Percentiles rank a stretch among this genome's conserved stretches.
Conservation (phyloP, 1,139 yeast genomes). For the Suhomyces maxii region DNA sequence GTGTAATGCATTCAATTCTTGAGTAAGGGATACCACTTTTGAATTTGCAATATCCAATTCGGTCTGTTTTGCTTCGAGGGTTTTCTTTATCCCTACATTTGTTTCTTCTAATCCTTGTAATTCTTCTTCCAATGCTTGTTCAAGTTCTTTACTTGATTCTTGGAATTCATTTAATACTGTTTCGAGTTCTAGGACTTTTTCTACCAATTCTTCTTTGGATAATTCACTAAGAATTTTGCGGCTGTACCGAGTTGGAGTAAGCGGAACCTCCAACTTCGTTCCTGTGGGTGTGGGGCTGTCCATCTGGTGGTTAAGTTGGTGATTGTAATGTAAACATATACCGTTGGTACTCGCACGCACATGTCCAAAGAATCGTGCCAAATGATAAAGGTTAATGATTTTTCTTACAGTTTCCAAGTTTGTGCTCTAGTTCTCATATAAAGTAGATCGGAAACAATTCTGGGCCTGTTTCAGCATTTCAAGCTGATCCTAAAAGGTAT, state of each 20-base stretch:
- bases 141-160: slow-evolving; percentile 45
- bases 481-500: no score
- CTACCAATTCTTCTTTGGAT: slow-evolving; percentile 29
- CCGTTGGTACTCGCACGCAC: not conserved
- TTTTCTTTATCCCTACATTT: slow-evolving; percentile 21
- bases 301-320: slow-evolving; percentile 4
- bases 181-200: slow-evolving; percentile 37
- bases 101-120: slow-evolving; percentile 33
- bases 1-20: slow-evolving; percentile 26
- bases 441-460: no score
- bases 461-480: no score
- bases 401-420: no score
- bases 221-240: slow-evolving; percentile 18
- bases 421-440: no score
- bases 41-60: slow-evolving; percentile 16
- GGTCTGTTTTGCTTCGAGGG: slow-evolving; percentile 17
- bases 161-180: slow-evolving; percentile 41
- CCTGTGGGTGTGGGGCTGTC: slow-evolving; percentile 13
- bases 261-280: slow-evolving; percentile 6
- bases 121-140: slow-evolving; percentile 47
- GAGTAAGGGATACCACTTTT: slow-evolving; percentile 16
- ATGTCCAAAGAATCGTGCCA: no score
- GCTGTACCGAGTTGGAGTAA: slow-evolving; percentile 16
- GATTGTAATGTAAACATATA: not conserved
- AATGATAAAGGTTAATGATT: no score